Conservation (phyloP, 306 rosid genomes). For the Quercus robur region DNA sequence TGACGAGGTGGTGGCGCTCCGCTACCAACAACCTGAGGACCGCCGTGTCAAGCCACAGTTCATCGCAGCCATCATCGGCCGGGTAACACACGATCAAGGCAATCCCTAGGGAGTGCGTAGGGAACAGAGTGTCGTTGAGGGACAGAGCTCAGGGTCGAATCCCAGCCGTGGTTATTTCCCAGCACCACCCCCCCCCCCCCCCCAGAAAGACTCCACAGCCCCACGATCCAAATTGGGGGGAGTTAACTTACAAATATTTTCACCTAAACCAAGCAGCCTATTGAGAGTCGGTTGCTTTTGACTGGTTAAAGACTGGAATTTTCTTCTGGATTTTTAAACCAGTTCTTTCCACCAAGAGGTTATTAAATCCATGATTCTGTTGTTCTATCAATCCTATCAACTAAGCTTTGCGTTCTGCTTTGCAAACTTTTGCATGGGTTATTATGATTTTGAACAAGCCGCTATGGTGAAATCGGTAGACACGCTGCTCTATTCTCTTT, state of each 20-base stretch:
- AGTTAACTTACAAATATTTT: not conserved
- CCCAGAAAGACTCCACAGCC: not conserved
- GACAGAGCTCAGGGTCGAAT: constrained; percentile 84
- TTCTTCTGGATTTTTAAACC: not conserved
- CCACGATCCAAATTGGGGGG: constrained; percentile 6
- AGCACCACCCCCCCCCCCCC: too few relatives aligned
- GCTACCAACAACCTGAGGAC: too few relatives aligned
- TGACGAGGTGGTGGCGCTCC: too few relatives aligned
- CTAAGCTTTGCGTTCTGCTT: not conserved
- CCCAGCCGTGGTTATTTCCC: constrained; percentile 78
- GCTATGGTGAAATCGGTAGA: too few relatives aligned
- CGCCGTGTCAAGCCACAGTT: not conserved
- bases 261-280: not conserved
- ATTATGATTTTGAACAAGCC: too few relatives aligned
- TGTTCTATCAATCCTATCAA: not conserved
- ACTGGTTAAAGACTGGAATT: not conserved
- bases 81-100: constrained; percentile 84
- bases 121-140: constrained; percentile 48
- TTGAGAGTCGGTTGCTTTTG: not conserved
- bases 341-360: not conserved
- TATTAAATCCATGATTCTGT: not conserved
- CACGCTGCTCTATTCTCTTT: too few relatives aligned
- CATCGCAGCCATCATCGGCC: constrained; percentile 9
- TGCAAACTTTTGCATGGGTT: too few relatives aligned
- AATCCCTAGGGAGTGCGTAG: constrained; percentile 70